Evolutionary conservation across 305 asterid genomes (phyloP).

Genomic region (Stenogyne calaminthoides): DNA sequence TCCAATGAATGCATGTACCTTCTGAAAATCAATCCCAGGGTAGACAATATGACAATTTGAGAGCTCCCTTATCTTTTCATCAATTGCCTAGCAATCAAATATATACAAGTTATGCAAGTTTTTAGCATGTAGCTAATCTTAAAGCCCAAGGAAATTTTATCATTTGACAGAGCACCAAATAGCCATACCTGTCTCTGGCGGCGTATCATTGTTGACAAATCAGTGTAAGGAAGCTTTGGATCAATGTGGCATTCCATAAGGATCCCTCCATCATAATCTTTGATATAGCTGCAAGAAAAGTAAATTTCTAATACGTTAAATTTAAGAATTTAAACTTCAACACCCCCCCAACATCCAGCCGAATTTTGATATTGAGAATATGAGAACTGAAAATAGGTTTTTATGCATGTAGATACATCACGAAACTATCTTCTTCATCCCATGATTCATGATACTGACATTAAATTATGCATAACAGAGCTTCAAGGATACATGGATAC

Average conservation of each 20-base stretch:
- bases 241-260: constrained; percentile 98
- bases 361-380: neutral
- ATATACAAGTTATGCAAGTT: constrained; percentile 27
- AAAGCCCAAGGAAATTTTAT: constrained; percentile 5
- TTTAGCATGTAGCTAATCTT: constrained; percentile 10
- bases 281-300: constrained; percentile 64
- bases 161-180: constrained; percentile 12
- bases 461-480: constrained; percentile 17
- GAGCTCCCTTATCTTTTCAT: constrained; percentile 94
- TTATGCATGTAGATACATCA: neutral
- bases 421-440: constrained; percentile 14
- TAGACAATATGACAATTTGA: constrained; percentile 97
- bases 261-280: constrained; percentile 96
- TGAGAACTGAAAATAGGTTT: neutral
- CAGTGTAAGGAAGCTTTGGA: constrained; percentile 96
- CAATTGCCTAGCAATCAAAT: constrained; percentile 74
- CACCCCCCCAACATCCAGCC: no score
- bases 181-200: constrained; percentile 82
- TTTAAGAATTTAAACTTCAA: neutral
- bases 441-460: constrained; percentile 13
- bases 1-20: constrained; percentile 53
- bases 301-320: constrained; percentile 2
- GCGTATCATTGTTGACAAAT: constrained; percentile 94
- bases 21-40: constrained; percentile 92
- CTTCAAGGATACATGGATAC: constrained; percentile 25